These are phyloP conservation scores for Pseudogymnoascus sp. DNA, from an alignment of 2,329 filamentous ascomycete species.

Conservation along the genomic window DNA sequence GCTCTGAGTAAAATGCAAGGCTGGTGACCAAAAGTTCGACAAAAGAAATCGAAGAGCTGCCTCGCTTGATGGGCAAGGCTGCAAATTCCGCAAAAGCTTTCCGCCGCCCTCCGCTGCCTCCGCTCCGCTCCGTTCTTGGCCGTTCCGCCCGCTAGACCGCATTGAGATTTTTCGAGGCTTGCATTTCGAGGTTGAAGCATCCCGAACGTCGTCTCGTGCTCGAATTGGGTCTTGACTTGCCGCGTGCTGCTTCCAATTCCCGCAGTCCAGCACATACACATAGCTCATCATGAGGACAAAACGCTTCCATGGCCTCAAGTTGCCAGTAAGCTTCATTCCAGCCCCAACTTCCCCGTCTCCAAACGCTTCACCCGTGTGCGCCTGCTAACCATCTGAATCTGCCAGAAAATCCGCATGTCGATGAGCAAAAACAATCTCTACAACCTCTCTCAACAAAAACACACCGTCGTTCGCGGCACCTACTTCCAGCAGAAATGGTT, in stretches of 20 bases:
- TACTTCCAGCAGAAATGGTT: conserved; percentile 99
- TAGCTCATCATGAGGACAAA: conserved; percentile 39
- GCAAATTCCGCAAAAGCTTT: neutral
- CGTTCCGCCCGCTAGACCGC: conserved; percentile 6
- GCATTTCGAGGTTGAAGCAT: conserved; percentile 9
- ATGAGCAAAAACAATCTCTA: conserved; percentile 98
- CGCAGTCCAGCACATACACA: conserved; percentile 10
- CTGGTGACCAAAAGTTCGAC: conserved; percentile 10
- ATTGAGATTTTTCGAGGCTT: conserved; percentile 11
- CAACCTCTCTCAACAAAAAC: conserved; percentile 51
- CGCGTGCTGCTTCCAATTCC: conserved; percentile 7
- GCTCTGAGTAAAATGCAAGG: conserved; percentile 8
- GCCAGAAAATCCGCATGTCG: conserved; percentile 84
- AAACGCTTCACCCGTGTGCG: neutral
- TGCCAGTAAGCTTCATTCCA: conserved; percentile 46
- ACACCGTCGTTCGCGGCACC: conserved; percentile 37
- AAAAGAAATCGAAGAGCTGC: conserved; percentile 5
- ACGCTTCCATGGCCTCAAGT: conserved; percentile 61
- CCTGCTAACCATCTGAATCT: conserved; percentile 13
- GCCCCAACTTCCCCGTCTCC: neutral
- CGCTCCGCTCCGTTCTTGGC: neutral
- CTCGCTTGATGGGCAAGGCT: conserved; percentile 9
- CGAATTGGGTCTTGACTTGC: neutral
- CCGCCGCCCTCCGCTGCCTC: neutral
- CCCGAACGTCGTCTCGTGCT: conserved; percentile 9